Evolutionary conservation across 805 yeast genomes (phyloP), one percentile per base, ranked within the genome.

Genomic region (Ogataea naganishii): DNA sequence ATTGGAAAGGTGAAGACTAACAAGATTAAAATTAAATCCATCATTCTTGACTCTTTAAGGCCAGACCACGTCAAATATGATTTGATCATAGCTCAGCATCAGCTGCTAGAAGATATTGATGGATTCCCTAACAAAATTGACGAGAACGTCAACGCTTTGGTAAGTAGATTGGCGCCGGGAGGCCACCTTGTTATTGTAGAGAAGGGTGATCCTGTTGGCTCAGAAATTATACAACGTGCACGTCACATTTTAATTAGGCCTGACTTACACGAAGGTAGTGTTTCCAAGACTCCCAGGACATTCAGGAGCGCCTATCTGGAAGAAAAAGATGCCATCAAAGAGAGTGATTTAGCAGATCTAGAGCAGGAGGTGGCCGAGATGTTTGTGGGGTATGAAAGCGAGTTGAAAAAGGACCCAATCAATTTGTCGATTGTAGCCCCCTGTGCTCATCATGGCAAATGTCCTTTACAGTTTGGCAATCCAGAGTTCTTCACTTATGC

Each of bases 211-310:
- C 84, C 96, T 0, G 47, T 76, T 19, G 97, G 97, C 0, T 84
- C 84, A 48, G 98, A 92, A 54, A 65, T 75, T 3, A 69, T 86
- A 34, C 94, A 95, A 0, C 64, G 96, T 31, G 96, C 96, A 4
- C 66, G 98, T 46, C 96, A 89, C 51, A 58, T 84, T 4, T 73
- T 85, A 70, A 59, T 89, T n/a, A 72, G 97, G 41, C 96, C 96
- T 0, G 94, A 80, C 42, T 68, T 72, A 5, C 64, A 63, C 41
- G 62, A 55, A 6, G 53, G 56, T 9, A 80, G 75, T 39, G 48
- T 56, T 23, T 79, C 79, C 0, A 78, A 78, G 44, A 66, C 75
- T 19, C 86, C 92, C 19, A 62, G 86, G 42, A 80, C 83, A 1
- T 81, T 76, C 54, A 60, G 67, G 23, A 62, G 68, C 20, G 76